Percentiles rank a stretch among this genome's conserved stretches.
Evolutionary conservation across 1,284 basidiomycete species (phyloP).

Genomic region (Microbotryum intermedium): DNA sequence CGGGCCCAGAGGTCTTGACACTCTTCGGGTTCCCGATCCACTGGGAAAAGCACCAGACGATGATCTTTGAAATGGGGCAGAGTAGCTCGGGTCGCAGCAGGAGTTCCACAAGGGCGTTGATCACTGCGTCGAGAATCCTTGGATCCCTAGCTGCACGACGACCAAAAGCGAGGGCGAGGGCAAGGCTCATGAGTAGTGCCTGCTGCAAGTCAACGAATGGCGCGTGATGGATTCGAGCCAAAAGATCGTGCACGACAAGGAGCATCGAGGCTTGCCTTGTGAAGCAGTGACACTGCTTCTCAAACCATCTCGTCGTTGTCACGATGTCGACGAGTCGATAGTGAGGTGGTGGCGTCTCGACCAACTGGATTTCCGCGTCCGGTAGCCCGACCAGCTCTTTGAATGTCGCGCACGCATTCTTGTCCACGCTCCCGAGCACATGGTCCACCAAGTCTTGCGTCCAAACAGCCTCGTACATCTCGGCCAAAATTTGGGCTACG

Average conservation of each 20-base stretch:
- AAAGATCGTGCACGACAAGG: constrained; percentile 64
- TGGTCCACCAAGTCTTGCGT: not conserved
- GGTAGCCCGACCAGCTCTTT: not conserved
- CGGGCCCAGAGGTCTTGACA: too few relatives aligned
- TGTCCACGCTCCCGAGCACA: not conserved
- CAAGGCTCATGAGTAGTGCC: constrained; percentile 63
- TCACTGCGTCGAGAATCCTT: constrained; percentile 45
- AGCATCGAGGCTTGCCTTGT: constrained; percentile 47
- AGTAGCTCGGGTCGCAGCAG: constrained; percentile 61
- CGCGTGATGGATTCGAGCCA: constrained; percentile 56
- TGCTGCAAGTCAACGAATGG: constrained; percentile 81
- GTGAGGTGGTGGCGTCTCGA: constrained; percentile 14
- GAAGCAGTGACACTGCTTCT: constrained; percentile 3
- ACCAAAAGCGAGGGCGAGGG: constrained; percentile 61
- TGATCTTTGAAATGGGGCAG: constrained; percentile 57
- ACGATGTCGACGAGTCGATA: constrained; percentile 38
- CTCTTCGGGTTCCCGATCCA: constrained; percentile 13
- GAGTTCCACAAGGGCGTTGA: constrained; percentile 58
- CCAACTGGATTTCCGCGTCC: not conserved
- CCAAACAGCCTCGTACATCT: constrained; percentile 19
- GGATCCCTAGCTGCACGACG: constrained; percentile 49
- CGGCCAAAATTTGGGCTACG: constrained; percentile 25
- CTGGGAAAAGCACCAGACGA: constrained; percentile 15
- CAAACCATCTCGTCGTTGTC: constrained; percentile 41
- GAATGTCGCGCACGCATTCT: constrained; percentile 5